phyloP scores from a whole-genome alignment of 768 basidiomycete species.

The Lanmaoa pseudosensibilis region DNA sequence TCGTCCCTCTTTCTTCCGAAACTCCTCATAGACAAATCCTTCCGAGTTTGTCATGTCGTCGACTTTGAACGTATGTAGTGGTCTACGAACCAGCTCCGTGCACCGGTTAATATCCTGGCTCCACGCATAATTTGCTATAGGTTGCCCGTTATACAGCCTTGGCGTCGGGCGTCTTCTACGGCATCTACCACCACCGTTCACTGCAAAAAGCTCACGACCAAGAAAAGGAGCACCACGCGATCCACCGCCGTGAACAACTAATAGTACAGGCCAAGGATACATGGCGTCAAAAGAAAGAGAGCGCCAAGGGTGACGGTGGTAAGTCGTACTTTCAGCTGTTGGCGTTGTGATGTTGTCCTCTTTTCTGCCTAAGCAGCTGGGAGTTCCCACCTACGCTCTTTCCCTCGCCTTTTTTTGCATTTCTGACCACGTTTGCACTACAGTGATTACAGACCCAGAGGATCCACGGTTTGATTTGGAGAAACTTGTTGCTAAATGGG shows the following conservation, averaged over 20 bases:
- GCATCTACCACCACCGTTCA: conserved; percentile 88
- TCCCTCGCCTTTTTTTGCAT: background rate
- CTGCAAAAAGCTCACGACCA: conserved; percentile 80
- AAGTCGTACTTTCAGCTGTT: conserved; percentile 33
- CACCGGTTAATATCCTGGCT: conserved; percentile 2
- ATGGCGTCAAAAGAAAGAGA: conserved; percentile 77
- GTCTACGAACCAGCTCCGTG: background rate
- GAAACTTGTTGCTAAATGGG: conserved; percentile 77
- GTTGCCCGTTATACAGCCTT: conserved; percentile 95
- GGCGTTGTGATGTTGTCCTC: background rate
- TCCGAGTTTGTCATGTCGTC: conserved; percentile 54
- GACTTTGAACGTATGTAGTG: conserved; percentile 69
- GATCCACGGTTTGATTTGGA: conserved; percentile 96
- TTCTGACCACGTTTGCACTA: conserved; percentile 12
- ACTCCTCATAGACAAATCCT: conserved; percentile 12
- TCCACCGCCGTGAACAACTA: conserved; percentile 72
- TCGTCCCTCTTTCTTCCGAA: conserved; percentile 12
- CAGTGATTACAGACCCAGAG: conserved; percentile 92
- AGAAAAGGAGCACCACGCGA: conserved; percentile 70
- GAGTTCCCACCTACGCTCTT: background rate
- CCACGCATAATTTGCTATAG: conserved; percentile 40
- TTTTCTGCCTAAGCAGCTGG: background rate
- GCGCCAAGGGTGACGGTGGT: conserved; percentile 53
- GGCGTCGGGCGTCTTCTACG: conserved; percentile 83
- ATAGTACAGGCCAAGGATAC: conserved; percentile 87